Percentiles rank a stretch among this genome's conserved stretches.
Evolutionary conservation across 2,329 filamentous ascomycete genomes (phyloP).

Genomic region (Coniochaeta prunicola): DNA sequence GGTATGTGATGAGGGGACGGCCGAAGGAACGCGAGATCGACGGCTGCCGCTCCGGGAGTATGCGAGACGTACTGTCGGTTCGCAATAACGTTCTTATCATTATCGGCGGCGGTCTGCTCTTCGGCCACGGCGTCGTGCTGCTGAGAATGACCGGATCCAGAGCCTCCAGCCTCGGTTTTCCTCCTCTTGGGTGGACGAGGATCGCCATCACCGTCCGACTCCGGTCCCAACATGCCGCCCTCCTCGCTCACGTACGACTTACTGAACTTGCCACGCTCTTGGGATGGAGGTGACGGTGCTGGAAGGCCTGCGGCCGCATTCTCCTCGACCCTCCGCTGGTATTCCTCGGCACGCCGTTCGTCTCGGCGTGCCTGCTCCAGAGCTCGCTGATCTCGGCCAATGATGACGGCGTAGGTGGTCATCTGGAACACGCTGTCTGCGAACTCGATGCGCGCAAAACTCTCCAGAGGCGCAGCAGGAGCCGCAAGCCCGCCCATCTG

Average conservation of each 20-base stretch:
- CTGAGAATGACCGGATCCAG: constrained; percentile 16
- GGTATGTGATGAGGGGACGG: constrained; percentile 56
- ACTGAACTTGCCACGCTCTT: constrained; percentile 48
- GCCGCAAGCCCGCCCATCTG: constrained; percentile 25
- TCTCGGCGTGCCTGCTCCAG: constrained; percentile 46
- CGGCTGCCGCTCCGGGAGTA: constrained; percentile 49
- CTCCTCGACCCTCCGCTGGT: constrained; percentile 36
- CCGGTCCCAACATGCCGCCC: constrained; percentile 60
- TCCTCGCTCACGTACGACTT: constrained; percentile 63
- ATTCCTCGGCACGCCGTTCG: constrained; percentile 38
- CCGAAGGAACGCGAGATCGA: constrained; percentile 52
- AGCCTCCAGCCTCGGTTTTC: constrained; percentile 31
- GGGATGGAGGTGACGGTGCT: constrained; percentile 40
- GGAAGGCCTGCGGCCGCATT: constrained; percentile 41
- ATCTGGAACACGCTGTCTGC: constrained; percentile 72
- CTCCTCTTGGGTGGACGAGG: constrained; percentile 39
- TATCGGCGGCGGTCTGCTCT: constrained; percentile 13
- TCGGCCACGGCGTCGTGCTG: constrained; percentile 7
- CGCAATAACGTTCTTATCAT: constrained; percentile 39
- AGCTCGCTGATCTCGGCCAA: constrained; percentile 62
- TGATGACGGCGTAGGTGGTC: constrained; percentile 65
- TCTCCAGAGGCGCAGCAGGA: constrained; percentile 34
- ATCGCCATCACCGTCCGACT: constrained; percentile 48
- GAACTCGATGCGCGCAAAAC: constrained; percentile 59
- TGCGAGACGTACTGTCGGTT: constrained; percentile 55